These are phyloP conservation scores for Kwoniella bestiolae DNA, from an alignment of 768 basidiomycete genomes.

Conservation along the genomic window DNA sequence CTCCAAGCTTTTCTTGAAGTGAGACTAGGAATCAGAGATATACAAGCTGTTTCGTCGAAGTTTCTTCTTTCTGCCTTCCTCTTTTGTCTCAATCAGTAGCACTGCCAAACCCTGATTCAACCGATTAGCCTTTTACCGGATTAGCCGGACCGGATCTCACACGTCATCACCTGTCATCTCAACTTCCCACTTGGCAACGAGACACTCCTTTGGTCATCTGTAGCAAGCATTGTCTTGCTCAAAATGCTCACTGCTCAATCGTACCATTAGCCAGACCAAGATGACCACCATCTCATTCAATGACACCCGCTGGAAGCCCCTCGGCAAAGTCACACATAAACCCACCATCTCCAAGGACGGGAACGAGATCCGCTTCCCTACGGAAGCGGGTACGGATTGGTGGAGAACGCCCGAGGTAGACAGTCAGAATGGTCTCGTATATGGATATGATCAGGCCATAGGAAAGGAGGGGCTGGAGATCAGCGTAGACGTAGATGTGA, in stretches of 20 bases:
- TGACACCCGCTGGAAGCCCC: slow-evolving; percentile 13
- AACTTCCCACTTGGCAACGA: background rate
- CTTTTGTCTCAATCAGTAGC: too few species aligned
- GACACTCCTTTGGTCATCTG: background rate
- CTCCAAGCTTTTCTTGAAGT: too few species aligned
- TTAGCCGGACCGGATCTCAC: background rate
- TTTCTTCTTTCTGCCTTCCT: too few species aligned
- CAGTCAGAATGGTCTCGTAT: slow-evolving; percentile 13
- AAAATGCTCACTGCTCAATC: too few species aligned
- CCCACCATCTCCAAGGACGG: slow-evolving; percentile 9
- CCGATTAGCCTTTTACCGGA: background rate
- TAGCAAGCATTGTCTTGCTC: background rate
- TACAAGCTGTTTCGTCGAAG: too few species aligned
- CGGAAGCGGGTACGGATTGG: slow-evolving; percentile 17
- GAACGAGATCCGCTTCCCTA: background rate
- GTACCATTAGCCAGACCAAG: background rate
- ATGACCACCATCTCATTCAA: slow-evolving; percentile 10
- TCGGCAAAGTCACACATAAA: background rate
- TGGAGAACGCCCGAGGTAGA: slow-evolving; percentile 21
- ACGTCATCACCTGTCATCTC: background rate
- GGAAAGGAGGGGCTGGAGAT: slow-evolving; percentile 29
- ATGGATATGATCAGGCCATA: slow-evolving; percentile 9
- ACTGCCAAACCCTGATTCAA: background rate
- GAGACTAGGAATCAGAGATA: too few species aligned
- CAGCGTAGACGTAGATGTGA: slow-evolving; percentile 22